Base-by-base conservation (phyloP, 163 green algal species). In the Chlorella variabilis region DNA sequence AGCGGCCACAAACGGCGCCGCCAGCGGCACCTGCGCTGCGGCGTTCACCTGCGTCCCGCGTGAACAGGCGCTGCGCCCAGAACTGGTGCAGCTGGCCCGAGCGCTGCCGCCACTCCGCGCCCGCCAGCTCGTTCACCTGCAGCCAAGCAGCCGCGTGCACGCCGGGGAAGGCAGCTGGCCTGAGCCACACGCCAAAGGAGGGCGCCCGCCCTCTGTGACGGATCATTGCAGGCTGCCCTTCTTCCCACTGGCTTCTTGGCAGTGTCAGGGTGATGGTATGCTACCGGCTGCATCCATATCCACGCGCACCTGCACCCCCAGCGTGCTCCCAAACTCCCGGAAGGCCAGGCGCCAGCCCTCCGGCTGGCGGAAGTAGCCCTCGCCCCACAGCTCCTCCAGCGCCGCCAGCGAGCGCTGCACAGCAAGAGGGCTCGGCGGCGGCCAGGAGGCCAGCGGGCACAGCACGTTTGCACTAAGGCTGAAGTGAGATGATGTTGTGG, bases 291-390 rank as follows among this genome's bases (percentile, higher is more conserved):
- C n/a, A n/a, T n/a, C n/a, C n/a, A n/a, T n/a, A n/a, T 38, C 20
- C 59, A 5, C 7, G 27, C 38, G 78, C 62, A 49, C 85, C 82
- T 90, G 87, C 70, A 91, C 68, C 3, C 87, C 87, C 21, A 91
- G 75, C 34, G 87, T 89, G 41, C 82, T 85, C 36, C 88, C 88
- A 78, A 92, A 86, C 83, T 92, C 88, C 9, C 87, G 70, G 61
- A 92, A 92, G 1, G 80, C 86, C 54, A 91, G 84, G 27, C 87
- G 71, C 59, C 63, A 81, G 9, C 31, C 45, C n/a, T 42, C 8
- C 1, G 39, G 29, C 68, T 25, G 75, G 0, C 27, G 59, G 58
- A 61, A 80, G 74, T 71, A 82, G 21, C 86, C 83, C 0, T 65
- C 70, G 9, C 39, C 25, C 70, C 80, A 89, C 51, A 90, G 75